phyloP scores from a whole-genome alignment of 345 rosid species.

The Ceriops tagal region DNA sequence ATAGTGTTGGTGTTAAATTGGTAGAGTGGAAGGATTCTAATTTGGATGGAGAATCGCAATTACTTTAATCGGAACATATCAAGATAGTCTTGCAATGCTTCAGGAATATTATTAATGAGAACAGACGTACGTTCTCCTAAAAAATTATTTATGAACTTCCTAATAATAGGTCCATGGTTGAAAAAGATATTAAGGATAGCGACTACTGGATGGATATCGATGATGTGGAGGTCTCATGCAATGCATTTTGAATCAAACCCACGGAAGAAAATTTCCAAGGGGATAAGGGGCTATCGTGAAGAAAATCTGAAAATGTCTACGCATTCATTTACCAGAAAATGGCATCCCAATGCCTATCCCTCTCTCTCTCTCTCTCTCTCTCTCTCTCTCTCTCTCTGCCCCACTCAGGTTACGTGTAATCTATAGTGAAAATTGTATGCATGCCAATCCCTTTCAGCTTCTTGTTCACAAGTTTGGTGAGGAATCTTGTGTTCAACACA shows the following conservation, averaged over 20 bases:
- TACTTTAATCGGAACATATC: too few species aligned
- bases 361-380: neutral
- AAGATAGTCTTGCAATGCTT: too few species aligned
- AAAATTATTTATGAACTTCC: too few species aligned
- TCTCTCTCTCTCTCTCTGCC: neutral
- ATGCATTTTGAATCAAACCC: neutral
- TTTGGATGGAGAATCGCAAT: too few species aligned
- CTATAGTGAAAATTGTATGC: too few species aligned
- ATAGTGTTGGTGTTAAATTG: too few species aligned
- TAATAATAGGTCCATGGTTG: neutral
- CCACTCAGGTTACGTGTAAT: neutral
- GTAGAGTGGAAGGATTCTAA: too few species aligned
- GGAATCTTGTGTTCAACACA: neutral
- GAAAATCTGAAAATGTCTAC: constrained; percentile 1
- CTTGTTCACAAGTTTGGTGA: neutral
- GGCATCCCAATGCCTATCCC: neutral
- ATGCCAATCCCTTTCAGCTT: neutral
- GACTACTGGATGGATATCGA: constrained; percentile 16
- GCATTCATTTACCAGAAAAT: constrained; percentile 18
- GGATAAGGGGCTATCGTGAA: neutral
- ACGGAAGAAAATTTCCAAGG: neutral
- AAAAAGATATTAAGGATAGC: neutral
- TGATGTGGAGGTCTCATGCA: constrained; percentile 23
- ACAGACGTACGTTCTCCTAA: too few species aligned
- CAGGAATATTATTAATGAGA: too few species aligned